phyloP scores from a whole-genome alignment of 2,329 filamentous ascomycete genomes.

The Paecilomyces niveus region DNA sequence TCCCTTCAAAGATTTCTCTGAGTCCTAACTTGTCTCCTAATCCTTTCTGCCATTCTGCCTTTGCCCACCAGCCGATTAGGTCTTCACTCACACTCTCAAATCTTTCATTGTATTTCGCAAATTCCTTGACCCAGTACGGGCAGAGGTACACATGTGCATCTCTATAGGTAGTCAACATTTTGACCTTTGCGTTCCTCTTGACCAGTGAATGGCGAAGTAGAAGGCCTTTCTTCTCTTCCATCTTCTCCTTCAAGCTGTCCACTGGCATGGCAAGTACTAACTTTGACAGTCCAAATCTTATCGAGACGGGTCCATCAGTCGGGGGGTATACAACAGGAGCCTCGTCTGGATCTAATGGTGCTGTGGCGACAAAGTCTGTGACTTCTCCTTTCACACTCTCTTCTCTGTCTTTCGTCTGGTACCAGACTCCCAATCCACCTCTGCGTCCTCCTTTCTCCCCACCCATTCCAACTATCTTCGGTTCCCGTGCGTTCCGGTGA shows the following conservation, averaged over 20 bases:
- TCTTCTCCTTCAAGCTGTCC: constrained; percentile 77
- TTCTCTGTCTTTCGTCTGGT: constrained; percentile 68
- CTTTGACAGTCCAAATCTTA: constrained; percentile 64
- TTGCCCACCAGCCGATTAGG: constrained; percentile 91
- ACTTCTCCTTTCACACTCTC: constrained; percentile 80
- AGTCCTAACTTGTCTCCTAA: constrained; percentile 72
- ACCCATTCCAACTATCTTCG: constrained; percentile 42
- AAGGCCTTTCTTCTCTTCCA: constrained; percentile 60
- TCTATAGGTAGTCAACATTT: constrained; percentile 74
- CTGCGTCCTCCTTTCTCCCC: constrained; percentile 55
- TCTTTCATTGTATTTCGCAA: constrained; percentile 69
- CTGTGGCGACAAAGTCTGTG: constrained; percentile 81
- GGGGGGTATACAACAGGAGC: constrained; percentile 50
- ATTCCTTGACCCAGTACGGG: constrained; percentile 82
- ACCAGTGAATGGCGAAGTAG: constrained; percentile 71
- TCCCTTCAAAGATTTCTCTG: constrained; percentile 54
- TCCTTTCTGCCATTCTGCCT: constrained; percentile 81
- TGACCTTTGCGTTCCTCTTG: constrained; percentile 64
- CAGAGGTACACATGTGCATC: constrained; percentile 95
- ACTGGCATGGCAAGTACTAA: constrained; percentile 82
- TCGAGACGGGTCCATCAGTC: constrained; percentile 46
- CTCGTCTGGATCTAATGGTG: constrained; percentile 53
- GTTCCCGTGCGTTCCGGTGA: constrained; percentile 30
- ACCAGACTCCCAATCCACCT: constrained; percentile 85
- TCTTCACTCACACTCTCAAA: constrained; percentile 89